Base-by-base conservation (phyloP, 768 basidiomycete species). In the Chalciporus piperatus region DNA sequence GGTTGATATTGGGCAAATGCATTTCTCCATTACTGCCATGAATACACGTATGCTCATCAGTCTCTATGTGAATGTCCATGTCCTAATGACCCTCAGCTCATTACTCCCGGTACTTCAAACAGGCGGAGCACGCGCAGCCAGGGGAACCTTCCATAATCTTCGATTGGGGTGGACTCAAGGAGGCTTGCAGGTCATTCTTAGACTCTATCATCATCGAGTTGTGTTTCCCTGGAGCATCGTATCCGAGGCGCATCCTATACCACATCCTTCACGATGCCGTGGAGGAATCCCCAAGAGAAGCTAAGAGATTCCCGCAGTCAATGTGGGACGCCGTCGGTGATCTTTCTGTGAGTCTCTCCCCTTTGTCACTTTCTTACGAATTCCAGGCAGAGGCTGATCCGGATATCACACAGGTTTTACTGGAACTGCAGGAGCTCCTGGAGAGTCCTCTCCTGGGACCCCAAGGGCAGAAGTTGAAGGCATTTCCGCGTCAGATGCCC, bases 131-230 rank as follows among this genome's bases (percentile, higher is more conserved):
- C 55, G 43, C 50, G 1, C 72, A 76, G 30, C 67, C 70, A 0
- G 74, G 74, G 14, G 77, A 81, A 30, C 67, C 74, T 12, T 81
- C 82, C 55, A 74, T 83, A 40, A 70, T 78, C 11, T 92, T 93
- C 64, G 84, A 88, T 58, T 84, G 80, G 80, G 70, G 55, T 7
- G 76, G 76, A 45, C 67, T 89, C 54, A 80, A 81, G 58, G 74
- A 75, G 27, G 84, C 84, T 19, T 82, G 86, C 58, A 76, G 78
- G 59, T 92, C 91, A 4, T 91, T 90, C 70, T 68, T 92, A 44
- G 90, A 92, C 66, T 89, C 88, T 1, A 87, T 92, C 51, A 79
- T 93, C 54, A 80, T 92, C 52, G 91, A 93, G 63, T 69, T 93
- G 6, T 88, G 85, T 60, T 84, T 92, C 56, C 90, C 91, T 6